A percentile compares a stretch with the other conserved stretches of the same genome.
phyloP scores from a whole-genome alignment of 2,329 filamentous ascomycete genomes.

The Stagonosporopsis tanaceti region DNA sequence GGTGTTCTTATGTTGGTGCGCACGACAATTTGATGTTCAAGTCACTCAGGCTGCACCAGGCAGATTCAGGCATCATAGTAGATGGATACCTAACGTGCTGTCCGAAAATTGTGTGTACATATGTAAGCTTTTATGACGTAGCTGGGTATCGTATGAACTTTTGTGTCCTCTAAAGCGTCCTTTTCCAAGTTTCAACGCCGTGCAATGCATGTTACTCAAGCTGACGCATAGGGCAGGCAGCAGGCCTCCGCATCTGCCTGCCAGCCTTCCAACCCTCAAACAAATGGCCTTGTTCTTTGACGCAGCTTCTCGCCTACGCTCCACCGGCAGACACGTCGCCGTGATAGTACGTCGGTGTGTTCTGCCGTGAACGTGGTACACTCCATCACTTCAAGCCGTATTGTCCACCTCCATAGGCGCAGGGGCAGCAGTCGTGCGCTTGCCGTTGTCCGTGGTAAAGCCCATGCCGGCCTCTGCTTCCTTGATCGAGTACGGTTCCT shows the following conservation, averaged over 20 bases:
- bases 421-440: constrained; percentile 37
- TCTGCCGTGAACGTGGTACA: neutral
- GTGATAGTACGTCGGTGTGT: neutral
- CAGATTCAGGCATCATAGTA: constrained; percentile 43
- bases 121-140: constrained; percentile 27
- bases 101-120: constrained; percentile 5
- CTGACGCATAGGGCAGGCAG: constrained; percentile 11
- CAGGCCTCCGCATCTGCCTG: neutral
- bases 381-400: constrained; percentile 19
- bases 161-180: constrained; percentile 33
- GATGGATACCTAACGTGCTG: constrained; percentile 15
- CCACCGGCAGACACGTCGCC: neutral
- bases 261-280: neutral
- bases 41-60: constrained; percentile 46
- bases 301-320: neutral
- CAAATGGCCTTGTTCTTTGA: neutral
- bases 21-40: constrained; percentile 27
- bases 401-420: constrained; percentile 47
- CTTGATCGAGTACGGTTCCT: constrained; percentile 86
- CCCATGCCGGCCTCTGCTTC: constrained; percentile 84
- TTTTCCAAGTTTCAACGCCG: constrained; percentile 39
- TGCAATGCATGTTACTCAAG: constrained; percentile 38
- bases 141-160: constrained; percentile 45
- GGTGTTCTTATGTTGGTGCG: constrained; percentile 36
- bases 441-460: constrained; percentile 73